Evolutionary conservation across 2,329 filamentous ascomycete species (phyloP), one percentile per base, ranked within the genome.

Genomic region (Xylariaceae sp.): DNA sequence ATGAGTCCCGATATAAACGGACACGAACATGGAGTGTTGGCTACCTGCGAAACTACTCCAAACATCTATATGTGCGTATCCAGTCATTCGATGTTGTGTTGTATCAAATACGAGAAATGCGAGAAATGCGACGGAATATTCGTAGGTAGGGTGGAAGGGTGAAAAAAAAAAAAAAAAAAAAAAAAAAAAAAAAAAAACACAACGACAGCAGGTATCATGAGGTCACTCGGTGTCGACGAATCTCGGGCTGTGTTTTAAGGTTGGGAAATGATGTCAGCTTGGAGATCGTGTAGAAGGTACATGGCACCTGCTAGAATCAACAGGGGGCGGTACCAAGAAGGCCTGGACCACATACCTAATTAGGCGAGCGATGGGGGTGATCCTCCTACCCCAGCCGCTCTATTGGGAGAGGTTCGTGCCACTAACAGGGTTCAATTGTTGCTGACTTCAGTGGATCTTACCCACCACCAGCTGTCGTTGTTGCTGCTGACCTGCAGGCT

Each of bases 191-290:
- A n/a, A n/a, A n/a, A n/a, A n/a, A n/a, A n/a, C n/a, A n/a, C n/a
- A n/a, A n/a, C n/a, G n/a, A n/a, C n/a, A n/a, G 26, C 53, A 50
- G 56, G 57, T 49, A 58, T 52, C 60, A 62, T 62, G 60, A 62
- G 60, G 60, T 62, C 60, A 62, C 60, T 62, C 60, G 57, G 57
- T 52, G 43, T 48, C 40, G 51, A 42, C 49, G 43, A 49, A 12
- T 4, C 32, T 16, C 14, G 32, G 32, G 32, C 9, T 12, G 32
- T 37, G 32, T 16, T 37, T 37, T 37, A 37, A 37, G 32, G 32
- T 37, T 37, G 41, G 40, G 14, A 40, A 42, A 62, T 62, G 60
- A 62, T 62, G 60, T 62, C 60, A 62, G 50, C 40, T 53, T 46
- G 32, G 32, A 37, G 32, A 37, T 37, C 32, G 14, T 12, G 32